Evolutionary conservation across 768 basidiomycete species (phyloP).

Genomic region (Mrakia gelida): DNA sequence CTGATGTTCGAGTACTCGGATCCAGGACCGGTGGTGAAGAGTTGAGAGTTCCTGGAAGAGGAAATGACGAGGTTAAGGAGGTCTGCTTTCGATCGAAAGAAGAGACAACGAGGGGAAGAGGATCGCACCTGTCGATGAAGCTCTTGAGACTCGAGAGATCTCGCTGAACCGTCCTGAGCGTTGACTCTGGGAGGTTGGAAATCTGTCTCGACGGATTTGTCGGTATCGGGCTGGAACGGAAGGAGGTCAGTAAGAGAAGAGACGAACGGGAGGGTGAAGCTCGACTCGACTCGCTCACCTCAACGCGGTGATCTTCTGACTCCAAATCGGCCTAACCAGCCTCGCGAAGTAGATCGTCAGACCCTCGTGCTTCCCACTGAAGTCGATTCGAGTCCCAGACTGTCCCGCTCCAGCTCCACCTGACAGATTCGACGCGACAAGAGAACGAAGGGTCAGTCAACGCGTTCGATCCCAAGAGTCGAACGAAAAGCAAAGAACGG

Average conservation of each 20-base stretch:
- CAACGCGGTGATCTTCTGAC: slow-evolving; percentile 63
- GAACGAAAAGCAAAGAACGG: not conserved
- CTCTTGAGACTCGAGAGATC: slow-evolving; percentile 72
- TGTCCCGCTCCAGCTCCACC: slow-evolving; percentile 33
- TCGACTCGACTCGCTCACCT: slow-evolving; percentile 51
- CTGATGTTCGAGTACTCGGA: slow-evolving; percentile 1
- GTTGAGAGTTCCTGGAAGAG: slow-evolving; percentile 64
- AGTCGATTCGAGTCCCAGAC: slow-evolving; percentile 47
- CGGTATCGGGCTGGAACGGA: slow-evolving; percentile 25
- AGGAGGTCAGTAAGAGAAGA: not conserved
- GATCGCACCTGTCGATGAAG: slow-evolving; percentile 47
- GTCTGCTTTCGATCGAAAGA: not conserved
- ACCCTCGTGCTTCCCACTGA: slow-evolving; percentile 83
- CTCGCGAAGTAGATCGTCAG: slow-evolving; percentile 81
- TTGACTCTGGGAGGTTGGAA: slow-evolving; percentile 60
- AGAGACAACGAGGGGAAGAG: not conserved
- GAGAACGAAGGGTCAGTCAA: not conserved
- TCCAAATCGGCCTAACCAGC: slow-evolving; percentile 82
- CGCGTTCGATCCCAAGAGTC: not conserved
- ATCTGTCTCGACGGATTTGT: slow-evolving; percentile 47
- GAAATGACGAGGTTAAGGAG: not conserved
- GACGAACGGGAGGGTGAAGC: slow-evolving; percentile 6
- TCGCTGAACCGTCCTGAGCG: slow-evolving; percentile 67
- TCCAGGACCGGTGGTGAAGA: slow-evolving; percentile 56
- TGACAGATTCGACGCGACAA: not conserved